Conservation (phyloP, 148 eudicot genomes). For the Dianthus caryophyllus region DNA sequence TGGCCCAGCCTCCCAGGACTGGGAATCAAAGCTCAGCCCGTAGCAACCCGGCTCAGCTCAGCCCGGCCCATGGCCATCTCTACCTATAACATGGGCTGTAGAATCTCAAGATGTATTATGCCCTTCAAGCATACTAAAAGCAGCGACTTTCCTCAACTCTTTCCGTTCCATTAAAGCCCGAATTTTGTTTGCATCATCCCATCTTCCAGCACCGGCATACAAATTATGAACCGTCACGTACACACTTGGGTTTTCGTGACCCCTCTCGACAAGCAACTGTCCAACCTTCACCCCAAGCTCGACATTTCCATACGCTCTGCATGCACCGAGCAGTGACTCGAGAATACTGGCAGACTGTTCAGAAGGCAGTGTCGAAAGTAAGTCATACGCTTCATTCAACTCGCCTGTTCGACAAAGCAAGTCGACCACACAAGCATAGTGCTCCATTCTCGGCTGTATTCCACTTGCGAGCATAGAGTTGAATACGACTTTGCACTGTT, state of each 20-base stretch:
- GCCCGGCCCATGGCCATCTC: no score
- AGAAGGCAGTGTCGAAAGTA: conserved; percentile 31
- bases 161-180: conserved; percentile 45
- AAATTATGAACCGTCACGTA: conserved; percentile 53
- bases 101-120: background rate
- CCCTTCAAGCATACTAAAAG: conserved; percentile 37
- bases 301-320: conserved; percentile 45
- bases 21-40: no score
- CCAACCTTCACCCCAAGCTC: conserved; percentile 50
- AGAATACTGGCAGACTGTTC: conserved; percentile 32
- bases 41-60: no score
- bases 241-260: conserved; percentile 29
- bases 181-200: conserved; percentile 53
- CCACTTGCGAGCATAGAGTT: conserved; percentile 40
- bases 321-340: conserved; percentile 56
- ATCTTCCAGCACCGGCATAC: conserved; percentile 57
- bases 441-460: conserved; percentile 36
- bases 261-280: conserved; percentile 33
- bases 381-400: conserved; percentile 47
- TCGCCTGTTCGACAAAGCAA: conserved; percentile 58
- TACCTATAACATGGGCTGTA: no score
- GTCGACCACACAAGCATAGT: conserved; percentile 52
- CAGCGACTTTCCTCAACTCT: conserved; percentile 40
- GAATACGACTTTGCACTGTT: conserved; percentile 34
- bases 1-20: no score